These are phyloP conservation scores for Beauveria sp. DNA, from an alignment of 2,329 filamentous ascomycete species.

Conservation along the genomic window DNA sequence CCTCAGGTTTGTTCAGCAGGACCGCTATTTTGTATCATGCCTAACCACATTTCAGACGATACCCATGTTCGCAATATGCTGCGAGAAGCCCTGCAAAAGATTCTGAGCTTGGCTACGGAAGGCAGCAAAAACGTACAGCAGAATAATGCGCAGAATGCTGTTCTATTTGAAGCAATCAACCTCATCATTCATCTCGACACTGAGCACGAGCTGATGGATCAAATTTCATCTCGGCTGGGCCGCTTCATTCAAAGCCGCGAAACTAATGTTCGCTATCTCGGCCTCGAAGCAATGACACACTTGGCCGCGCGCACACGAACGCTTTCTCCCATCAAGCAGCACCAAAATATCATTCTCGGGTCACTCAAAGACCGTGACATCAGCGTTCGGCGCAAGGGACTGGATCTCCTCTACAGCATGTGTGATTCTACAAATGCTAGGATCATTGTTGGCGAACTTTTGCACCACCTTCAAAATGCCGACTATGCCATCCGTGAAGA, in stretches of 20 bases:
- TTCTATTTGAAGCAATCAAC: constrained; percentile 97
- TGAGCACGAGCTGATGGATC: constrained; percentile 89
- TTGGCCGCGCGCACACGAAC: constrained; percentile 89
- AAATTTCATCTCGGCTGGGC: constrained; percentile 83
- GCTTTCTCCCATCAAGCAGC: constrained; percentile 93
- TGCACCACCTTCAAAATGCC: constrained; percentile 91
- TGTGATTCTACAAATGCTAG: constrained; percentile 93
- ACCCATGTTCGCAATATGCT: constrained; percentile 87
- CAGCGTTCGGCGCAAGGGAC: constrained; percentile 88
- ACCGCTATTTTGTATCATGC: constrained; percentile 6
- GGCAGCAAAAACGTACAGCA: constrained; percentile 98
- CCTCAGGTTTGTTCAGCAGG: constrained; percentile 59
- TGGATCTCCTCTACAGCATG: constrained; percentile 98
- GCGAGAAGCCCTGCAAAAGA: constrained; percentile 81
- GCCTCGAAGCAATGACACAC: constrained; percentile 96
- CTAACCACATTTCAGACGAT: constrained; percentile 56
- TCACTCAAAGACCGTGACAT: constrained; percentile 94
- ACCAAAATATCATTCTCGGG: constrained; percentile 91
- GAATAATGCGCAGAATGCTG: constrained; percentile 97
- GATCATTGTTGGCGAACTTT: constrained; percentile 84
- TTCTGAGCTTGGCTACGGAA: constrained; percentile 85
- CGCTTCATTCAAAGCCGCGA: constrained; percentile 96
- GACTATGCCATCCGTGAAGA: constrained; percentile 98
- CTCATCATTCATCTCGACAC: constrained; percentile 96
- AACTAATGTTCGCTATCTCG: constrained; percentile 94